Conservation (phyloP, 768 basidiomycete species). For the Suillus tomentosus region DNA sequence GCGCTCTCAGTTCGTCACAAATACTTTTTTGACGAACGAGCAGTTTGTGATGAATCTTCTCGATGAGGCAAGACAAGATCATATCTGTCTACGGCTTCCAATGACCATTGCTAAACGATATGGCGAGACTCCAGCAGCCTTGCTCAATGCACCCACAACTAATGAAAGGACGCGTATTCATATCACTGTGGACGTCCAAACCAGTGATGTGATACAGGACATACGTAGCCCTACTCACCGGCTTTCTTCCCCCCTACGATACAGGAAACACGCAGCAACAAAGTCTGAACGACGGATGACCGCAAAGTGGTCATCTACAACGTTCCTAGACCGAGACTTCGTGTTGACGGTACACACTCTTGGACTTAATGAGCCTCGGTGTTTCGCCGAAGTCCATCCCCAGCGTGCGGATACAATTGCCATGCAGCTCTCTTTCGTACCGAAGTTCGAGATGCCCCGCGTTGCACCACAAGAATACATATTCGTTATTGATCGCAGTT, state of each 20-base stretch:
- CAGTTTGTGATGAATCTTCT: conserved; percentile 57
- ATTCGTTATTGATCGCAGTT: conserved; percentile 62
- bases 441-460: conserved; percentile 46
- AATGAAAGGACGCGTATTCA: conserved; percentile 37
- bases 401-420: conserved; percentile 39
- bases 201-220: conserved; percentile 42
- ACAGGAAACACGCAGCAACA: conserved; percentile 36
- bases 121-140: conserved; percentile 43
- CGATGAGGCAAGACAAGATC: conserved; percentile 48
- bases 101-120: conserved; percentile 52
- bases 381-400: conserved; percentile 50
- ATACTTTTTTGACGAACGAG: background rate
- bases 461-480: conserved; percentile 54
- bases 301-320: conserved; percentile 40
- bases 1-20: background rate
- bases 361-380: conserved; percentile 53
- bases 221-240: conserved; percentile 50
- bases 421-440: conserved; percentile 55
- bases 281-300: conserved; percentile 43
- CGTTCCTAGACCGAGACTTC: conserved; percentile 51
- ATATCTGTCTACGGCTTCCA: conserved; percentile 57
- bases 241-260: conserved; percentile 35
- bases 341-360: conserved; percentile 50
- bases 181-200: conserved; percentile 52
- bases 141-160: conserved; percentile 34